Evolutionary conservation across 352 stramenopile species (phyloP).

Genomic region (Phytopythium delawarense): DNA sequence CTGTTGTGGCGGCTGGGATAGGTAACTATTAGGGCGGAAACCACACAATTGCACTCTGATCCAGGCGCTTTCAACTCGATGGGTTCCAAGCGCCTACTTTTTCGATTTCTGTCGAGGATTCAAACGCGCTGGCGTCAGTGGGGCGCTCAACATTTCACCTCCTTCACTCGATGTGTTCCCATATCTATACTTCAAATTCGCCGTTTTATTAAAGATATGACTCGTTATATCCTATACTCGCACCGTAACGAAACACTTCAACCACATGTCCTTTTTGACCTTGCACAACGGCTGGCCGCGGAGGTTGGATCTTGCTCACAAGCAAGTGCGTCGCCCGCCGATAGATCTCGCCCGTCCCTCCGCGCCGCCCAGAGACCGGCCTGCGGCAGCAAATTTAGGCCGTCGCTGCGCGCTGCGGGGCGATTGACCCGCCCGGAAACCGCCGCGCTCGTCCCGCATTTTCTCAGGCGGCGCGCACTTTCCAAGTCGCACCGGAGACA

Average conservation of each 20-base stretch:
- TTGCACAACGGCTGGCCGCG: not conserved
- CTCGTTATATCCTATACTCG: not conserved
- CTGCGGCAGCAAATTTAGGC: not conserved
- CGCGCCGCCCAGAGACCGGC: not conserved
- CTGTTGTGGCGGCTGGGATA: no score
- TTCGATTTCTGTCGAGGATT: no score
- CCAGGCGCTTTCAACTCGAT: no score
- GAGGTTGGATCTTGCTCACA: not conserved
- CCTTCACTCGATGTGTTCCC: no score
- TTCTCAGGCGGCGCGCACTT: not conserved
- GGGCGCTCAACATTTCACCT: no score
- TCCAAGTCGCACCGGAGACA: not conserved
- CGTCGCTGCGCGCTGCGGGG: not conserved
- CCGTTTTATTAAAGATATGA: not conserved
- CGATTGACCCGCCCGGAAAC: not conserved
- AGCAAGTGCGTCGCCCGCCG: not conserved
- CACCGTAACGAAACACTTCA: not conserved
- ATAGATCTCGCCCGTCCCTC: slow-evolving; percentile 2
- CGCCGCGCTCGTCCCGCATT: not conserved
- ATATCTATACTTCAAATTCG: no score
- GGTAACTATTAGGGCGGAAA: no score
- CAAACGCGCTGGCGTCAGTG: no score
- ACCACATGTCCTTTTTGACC: not conserved
- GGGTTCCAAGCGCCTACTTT: no score
- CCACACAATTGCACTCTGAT: no score